Conservation (phyloP, 2,329 filamentous ascomycete species). For the Verticillium zaregamsianum region DNA sequence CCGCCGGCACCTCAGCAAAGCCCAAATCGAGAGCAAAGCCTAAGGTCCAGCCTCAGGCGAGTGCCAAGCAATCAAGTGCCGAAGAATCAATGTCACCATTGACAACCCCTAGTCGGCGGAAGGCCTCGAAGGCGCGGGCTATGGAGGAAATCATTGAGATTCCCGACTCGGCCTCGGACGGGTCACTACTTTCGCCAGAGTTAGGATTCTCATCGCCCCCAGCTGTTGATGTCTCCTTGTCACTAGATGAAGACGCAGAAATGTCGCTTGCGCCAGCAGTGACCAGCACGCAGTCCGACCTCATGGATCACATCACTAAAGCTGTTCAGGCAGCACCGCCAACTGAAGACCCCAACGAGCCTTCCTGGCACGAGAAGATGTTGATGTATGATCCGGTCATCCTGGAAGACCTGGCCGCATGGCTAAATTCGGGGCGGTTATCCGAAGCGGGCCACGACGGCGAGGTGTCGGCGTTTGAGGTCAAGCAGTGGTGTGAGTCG, state of each 20-base stretch:
- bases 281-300: constrained; percentile 28
- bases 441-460: constrained; percentile 59
- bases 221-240: constrained; percentile 36
- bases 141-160: constrained; percentile 36
- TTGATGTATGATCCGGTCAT: constrained; percentile 89
- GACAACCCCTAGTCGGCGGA: constrained; percentile 20
- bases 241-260: constrained; percentile 40
- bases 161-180: constrained; percentile 45
- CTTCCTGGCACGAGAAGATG: constrained; percentile 89
- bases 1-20: not conserved
- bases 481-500: constrained; percentile 87
- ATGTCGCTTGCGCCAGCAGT: constrained; percentile 33
- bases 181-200: constrained; percentile 20
- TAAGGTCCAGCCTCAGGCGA: constrained; percentile 4
- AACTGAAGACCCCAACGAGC: constrained; percentile 42
- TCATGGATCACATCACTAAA: constrained; percentile 51
- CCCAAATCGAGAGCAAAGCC: not conserved
- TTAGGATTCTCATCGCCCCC: constrained; percentile 39
- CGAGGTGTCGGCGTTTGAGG: constrained; percentile 59
- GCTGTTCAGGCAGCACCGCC: constrained; percentile 49
- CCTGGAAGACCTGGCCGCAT: constrained; percentile 77
- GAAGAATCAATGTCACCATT: constrained; percentile 13
- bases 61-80: constrained; percentile 12
- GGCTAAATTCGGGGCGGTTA: constrained; percentile 73
- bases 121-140: constrained; percentile 13